Conservation (phyloP, 2,329 filamentous ascomycete genomes). For the Helotiales sp. region DNA sequence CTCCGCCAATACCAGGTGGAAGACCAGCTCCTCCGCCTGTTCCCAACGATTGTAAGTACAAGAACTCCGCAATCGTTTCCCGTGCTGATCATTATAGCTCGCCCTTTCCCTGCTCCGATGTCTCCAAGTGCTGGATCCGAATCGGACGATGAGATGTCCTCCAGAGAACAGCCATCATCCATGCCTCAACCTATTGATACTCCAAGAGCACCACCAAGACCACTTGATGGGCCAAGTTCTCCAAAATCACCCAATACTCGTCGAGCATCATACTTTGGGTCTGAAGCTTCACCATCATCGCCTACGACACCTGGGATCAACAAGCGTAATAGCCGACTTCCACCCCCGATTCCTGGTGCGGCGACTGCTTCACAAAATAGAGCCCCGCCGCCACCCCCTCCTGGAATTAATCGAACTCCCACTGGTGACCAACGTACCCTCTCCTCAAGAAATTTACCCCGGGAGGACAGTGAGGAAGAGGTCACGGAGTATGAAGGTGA, state of each 20-base stretch:
- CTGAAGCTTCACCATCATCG: slow-evolving; percentile 40
- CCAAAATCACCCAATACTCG: slow-evolving; percentile 51
- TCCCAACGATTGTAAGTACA: slow-evolving; percentile 65
- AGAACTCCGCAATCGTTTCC: neutral
- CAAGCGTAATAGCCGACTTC: slow-evolving; percentile 61
- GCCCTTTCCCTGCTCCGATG: slow-evolving; percentile 62
- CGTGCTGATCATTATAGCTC: slow-evolving; percentile 55
- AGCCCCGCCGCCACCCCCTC: slow-evolving; percentile 71
- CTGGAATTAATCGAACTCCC: slow-evolving; percentile 60
- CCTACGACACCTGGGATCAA: slow-evolving; percentile 50
- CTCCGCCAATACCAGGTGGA: slow-evolving; percentile 46
- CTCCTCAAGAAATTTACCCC: slow-evolving; percentile 51
- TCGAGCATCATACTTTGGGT: slow-evolving; percentile 45
- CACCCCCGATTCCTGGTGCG: slow-evolving; percentile 64
- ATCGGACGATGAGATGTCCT: slow-evolving; percentile 85
- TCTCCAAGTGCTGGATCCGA: slow-evolving; percentile 80
- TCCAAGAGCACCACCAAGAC: slow-evolving; percentile 53
- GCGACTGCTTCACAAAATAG: slow-evolving; percentile 56
- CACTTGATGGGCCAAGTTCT: slow-evolving; percentile 46
- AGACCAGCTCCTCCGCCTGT: slow-evolving; percentile 62
- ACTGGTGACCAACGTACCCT: slow-evolving; percentile 60
- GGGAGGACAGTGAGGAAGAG: slow-evolving; percentile 73
- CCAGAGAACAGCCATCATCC: slow-evolving; percentile 52
- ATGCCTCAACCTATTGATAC: slow-evolving; percentile 47
- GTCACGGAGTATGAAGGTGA: slow-evolving; percentile 96